Conservation (phyloP, 1,284 basidiomycete species). For the Quambalaria eucalypti region DNA sequence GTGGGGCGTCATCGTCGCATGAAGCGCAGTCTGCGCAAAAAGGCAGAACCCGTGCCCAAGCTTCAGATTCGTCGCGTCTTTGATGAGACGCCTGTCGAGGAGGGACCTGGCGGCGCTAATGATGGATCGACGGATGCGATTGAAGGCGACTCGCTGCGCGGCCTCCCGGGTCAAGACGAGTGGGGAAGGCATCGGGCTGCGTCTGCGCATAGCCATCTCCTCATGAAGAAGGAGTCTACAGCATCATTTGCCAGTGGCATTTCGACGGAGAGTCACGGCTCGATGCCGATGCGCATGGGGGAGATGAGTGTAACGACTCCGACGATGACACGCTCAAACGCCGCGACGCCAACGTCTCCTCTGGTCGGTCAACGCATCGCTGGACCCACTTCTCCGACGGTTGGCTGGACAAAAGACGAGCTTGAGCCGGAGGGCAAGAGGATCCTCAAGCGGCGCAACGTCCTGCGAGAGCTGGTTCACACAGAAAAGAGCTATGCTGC, state of each 20-base stretch:
- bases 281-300: background rate
- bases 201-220: too few species aligned
- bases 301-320: background rate
- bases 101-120: too few species aligned
- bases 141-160: too few species aligned
- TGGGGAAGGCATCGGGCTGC: too few species aligned
- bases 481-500: slow-evolving; percentile 80
- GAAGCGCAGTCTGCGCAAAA: background rate
- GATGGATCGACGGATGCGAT: too few species aligned
- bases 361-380: background rate
- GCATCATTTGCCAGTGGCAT: background rate
- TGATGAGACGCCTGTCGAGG: too few species aligned
- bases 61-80: too few species aligned
- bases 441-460: slow-evolving; percentile 68
- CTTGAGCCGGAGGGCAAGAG: slow-evolving; percentile 25
- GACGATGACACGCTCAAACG: background rate
- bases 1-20: background rate
- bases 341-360: background rate
- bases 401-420: slow-evolving; percentile 8
- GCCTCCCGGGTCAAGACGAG: too few species aligned
- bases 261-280: background rate
- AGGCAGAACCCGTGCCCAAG: too few species aligned
- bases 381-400: too few species aligned
- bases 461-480: slow-evolving; percentile 59
- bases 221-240: background rate